phyloP scores from a whole-genome alignment of 495 filamentous ascomycete species.

The Trichoderma gamsii region DNA sequence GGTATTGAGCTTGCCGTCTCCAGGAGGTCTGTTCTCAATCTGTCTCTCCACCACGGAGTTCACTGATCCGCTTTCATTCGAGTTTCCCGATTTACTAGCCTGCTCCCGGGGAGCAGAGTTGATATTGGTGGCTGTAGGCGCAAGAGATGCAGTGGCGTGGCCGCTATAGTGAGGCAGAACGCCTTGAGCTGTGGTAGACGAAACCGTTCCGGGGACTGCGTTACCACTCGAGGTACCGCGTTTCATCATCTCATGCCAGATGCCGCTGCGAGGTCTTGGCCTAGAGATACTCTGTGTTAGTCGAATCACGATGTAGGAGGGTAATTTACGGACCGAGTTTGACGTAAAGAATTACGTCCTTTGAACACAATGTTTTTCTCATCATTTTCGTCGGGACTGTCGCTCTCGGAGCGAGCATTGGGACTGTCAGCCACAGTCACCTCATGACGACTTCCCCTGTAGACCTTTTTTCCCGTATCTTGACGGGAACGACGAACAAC shows the following conservation, averaged over 20 bases:
- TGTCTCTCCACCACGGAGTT: slow-evolving; percentile 24
- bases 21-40: slow-evolving; percentile 21
- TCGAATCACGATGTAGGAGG: slow-evolving; percentile 13
- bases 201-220: slow-evolving; percentile 34
- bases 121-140: slow-evolving; percentile 30
- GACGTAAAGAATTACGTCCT: slow-evolving; percentile 19
- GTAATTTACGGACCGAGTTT: slow-evolving; percentile 15
- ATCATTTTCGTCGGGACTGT: slow-evolving; percentile 8
- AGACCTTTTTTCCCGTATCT: background rate
- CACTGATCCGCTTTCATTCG: slow-evolving; percentile 24
- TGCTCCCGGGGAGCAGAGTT: slow-evolving; percentile 23
- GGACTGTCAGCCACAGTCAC: background rate
- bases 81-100: slow-evolving; percentile 25
- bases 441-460: background rate
- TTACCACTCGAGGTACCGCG: slow-evolving; percentile 33
- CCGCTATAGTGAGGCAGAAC: slow-evolving; percentile 41
- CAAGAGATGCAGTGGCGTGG: slow-evolving; percentile 38
- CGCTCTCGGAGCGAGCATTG: slow-evolving; percentile 1
- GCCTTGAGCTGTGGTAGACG: slow-evolving; percentile 42
- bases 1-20: background rate
- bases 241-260: slow-evolving; percentile 41
- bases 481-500: background rate
- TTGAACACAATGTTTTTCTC: slow-evolving; percentile 20
- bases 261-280: slow-evolving; percentile 26
- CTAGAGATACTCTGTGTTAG: slow-evolving; percentile 14